These are phyloP conservation scores for Phialophora macrospora DNA, from an alignment of 2,329 filamentous ascomycete genomes.

Conservation along the genomic window DNA sequence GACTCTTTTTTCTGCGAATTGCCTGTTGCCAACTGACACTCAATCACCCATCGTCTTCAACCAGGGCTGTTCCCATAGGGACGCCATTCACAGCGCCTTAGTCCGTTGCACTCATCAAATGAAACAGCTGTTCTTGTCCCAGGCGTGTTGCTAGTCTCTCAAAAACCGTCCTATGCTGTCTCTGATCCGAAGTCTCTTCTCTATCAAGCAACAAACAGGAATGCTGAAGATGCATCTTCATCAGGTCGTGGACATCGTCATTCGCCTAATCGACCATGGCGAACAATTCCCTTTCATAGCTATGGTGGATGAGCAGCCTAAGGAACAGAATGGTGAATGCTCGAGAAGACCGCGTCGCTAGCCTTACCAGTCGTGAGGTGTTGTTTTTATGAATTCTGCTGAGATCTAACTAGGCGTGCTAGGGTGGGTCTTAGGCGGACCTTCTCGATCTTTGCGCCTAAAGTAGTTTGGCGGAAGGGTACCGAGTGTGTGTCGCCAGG, in stretches of 20 bases:
- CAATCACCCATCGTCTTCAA: not conserved
- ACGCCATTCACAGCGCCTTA: not conserved
- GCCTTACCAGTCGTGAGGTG: not conserved
- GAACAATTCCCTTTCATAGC: not conserved
- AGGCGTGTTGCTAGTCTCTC: not conserved
- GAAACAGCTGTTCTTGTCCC: not conserved
- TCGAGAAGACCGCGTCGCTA: not conserved
- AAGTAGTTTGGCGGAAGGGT: not conserved
- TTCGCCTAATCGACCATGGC: not conserved
- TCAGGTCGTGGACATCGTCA: too few species aligned
- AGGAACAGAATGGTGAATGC: not conserved
- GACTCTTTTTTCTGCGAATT: not conserved
- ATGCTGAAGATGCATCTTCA: not conserved
- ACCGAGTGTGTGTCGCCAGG: not conserved
- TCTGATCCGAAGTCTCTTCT: not conserved
- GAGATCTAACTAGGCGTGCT: not conserved
- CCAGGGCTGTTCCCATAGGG: not conserved
- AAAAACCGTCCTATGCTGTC: too few species aligned
- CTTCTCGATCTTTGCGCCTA: constrained; percentile 11
- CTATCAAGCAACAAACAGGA: not conserved
- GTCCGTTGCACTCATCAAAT: not conserved
- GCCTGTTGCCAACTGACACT: not conserved
- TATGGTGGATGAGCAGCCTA: not conserved
- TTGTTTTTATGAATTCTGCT: not conserved
- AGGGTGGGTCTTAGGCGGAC: not conserved